Evolutionary conservation across 768 basidiomycete species (phyloP).

Genomic region (Sporobolomyces phaffii): DNA sequence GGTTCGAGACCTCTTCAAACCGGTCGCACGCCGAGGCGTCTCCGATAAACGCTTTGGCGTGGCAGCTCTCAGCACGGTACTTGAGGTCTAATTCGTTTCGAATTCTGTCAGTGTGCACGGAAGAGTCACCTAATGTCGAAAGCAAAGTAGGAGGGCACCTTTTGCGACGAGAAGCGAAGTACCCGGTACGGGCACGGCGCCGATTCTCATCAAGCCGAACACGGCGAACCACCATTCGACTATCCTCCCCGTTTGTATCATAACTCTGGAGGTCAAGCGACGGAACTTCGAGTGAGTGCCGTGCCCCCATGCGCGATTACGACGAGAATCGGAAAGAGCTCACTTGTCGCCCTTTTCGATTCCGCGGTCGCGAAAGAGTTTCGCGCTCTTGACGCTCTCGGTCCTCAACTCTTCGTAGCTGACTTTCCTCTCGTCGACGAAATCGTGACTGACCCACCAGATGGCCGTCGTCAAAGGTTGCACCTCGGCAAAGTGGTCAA

Average conservation of each 20-base stretch:
- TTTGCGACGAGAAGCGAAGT: slow-evolving; percentile 34
- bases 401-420: slow-evolving; percentile 20
- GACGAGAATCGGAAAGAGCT: background rate
- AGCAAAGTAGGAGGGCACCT: slow-evolving; percentile 7
- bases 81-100: slow-evolving; percentile 37
- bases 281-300: no score
- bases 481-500: slow-evolving; percentile 10
- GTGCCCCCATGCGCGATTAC: no score
- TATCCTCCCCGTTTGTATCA: slow-evolving; percentile 25
- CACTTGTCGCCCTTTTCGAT: slow-evolving; percentile 36
- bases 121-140: no score
- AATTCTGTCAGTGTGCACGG: no score
- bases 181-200: slow-evolving; percentile 25
- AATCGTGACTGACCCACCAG: slow-evolving; percentile 30
- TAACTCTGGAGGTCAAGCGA: background rate
- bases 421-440: slow-evolving; percentile 12
- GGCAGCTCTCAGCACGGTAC: slow-evolving; percentile 16
- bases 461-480: slow-evolving; percentile 12
- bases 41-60: slow-evolving; percentile 32
- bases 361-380: slow-evolving; percentile 11
- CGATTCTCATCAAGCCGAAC: slow-evolving; percentile 27
- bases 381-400: slow-evolving; percentile 14
- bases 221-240: slow-evolving; percentile 25
- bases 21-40: slow-evolving; percentile 5
- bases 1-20: slow-evolving; percentile 16